Conservation (phyloP, 2,329 filamentous ascomycete genomes). For the Paecilomyces formosus region DNA sequence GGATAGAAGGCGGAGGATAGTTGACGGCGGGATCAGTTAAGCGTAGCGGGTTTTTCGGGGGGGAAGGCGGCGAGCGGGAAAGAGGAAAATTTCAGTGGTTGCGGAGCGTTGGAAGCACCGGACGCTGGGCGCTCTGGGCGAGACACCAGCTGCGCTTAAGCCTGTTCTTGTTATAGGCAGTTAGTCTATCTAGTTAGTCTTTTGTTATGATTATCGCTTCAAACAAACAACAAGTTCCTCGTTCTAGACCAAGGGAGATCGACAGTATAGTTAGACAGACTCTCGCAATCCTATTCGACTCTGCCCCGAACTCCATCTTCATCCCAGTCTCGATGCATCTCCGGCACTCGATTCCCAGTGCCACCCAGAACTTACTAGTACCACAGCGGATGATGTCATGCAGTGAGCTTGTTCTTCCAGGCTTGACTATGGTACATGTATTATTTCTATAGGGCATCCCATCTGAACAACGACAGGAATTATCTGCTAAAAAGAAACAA, state of each 20-base stretch:
- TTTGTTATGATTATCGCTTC: too few species aligned
- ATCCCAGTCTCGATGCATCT: neutral
- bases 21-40: slow-evolving; percentile 13
- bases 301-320: neutral
- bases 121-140: neutral
- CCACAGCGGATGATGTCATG: neutral
- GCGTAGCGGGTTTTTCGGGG: slow-evolving; percentile 12
- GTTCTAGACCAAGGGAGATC: neutral
- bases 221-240: neutral
- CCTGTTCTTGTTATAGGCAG: too few species aligned
- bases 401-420: neutral
- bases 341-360: neutral
- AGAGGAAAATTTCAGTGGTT: slow-evolving; percentile 20
- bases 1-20: slow-evolving; percentile 13
- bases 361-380: neutral
- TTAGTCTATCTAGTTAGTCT: too few species aligned
- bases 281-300: neutral
- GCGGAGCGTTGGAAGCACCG: slow-evolving; percentile 8
- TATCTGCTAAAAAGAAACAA: neutral
- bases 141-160: neutral
- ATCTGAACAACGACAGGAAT: too few species aligned
- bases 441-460: too few species aligned
- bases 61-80: slow-evolving; percentile 11
- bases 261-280: neutral
- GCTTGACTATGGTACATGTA: neutral